Evolutionary conservation across 1,284 basidiomycete genomes (phyloP), one percentile per base, ranked within the genome.

Genomic region (Cryptococcus sp.): DNA sequence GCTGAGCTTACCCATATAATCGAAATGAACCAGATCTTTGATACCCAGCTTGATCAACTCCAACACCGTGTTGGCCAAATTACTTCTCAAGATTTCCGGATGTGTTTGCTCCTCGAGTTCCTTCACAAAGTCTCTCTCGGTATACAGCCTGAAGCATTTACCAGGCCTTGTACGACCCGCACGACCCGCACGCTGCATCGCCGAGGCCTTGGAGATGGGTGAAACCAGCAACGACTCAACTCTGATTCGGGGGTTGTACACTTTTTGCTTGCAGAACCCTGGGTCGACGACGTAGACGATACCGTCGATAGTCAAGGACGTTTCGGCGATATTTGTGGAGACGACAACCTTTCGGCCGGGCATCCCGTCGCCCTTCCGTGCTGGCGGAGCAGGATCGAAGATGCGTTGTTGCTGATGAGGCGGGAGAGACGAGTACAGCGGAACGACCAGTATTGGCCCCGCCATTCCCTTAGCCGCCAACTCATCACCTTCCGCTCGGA

Each of bases 251-350:
- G 93, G 93, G 76, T 96, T 96, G 82, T 97, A 97, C 53, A 97
- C 91, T 75, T 94, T 98, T 80, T 97, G 91, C 80, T 97, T 95
- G 69, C 91, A 93, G 82, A 96, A 95, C 0, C 95, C 95, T 0
- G 96, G 93, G 76, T 99, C 95, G 47, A 99, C 93, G 57, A 99
- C 95, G 73, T 98, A 99, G 15, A 99, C 93, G 72, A 99, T 98
- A 23, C 95, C 96, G 69, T 98, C 95, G 62, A 99, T 98, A 1
- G 95, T 99, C 40, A 99, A 81, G 11, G 93, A 96, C 0, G 96
- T 99, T 80, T 99, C 95, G 8, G 96, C 96, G 62, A 99, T 95
- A 78, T 99, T 99, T 39, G 96, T 99, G 15, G 93, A 92, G 1
- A 99, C 82, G 50, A 99, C 91, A 35, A 98, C 86, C 79, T 99